Base-by-base conservation (phyloP, 2,329 filamentous ascomycete genomes). In the Ophiostoma sp. region DNA sequence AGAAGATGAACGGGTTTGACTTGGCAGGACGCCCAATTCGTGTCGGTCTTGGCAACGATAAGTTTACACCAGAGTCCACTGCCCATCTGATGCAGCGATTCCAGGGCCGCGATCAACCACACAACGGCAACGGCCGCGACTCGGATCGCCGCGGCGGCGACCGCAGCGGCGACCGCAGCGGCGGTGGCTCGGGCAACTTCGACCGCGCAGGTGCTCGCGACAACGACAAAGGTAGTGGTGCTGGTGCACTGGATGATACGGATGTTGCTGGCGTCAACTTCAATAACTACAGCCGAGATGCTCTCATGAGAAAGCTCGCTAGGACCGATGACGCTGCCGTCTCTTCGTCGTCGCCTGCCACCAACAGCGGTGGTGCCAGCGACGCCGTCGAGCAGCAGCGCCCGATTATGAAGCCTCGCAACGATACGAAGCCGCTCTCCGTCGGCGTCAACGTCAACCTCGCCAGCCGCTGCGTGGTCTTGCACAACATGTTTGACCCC, bases 1-100 rank as follows among this genome's bases (percentile, higher is more conserved):
- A 98, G 83, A 97, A 98, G 85, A 98, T 99, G 95, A 99, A 99
- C 84, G 95, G 95, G 77, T 99, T 98, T 85, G 96, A 98, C 84
- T 91, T 99, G 78, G 96, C 96, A 79, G 95, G 95, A 83, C 95
- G 96, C 82, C 94, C 95, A 76, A 98, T 99, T 82, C 94, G 96
- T 81, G 97, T 99, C 83, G 96, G 96, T 83, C 93, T 99, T 86
- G 96, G 96, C 84, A 99, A 98, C 86, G 96, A 99, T 93, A 98
- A 98, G 90, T 98, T 98, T 85, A 98, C 95, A 84, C 93, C 95
- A 80, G 96, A 98, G 85, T 96, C 94, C 84, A 97, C 94, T 83
- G 92, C 94, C 82, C 95, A 93, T 84, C 89, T 97, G 81, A 86
- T 97, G 81, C 94, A 97, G 86, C 94, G 94, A 84, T 97, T 97